Conservation (phyloP, 257 asterid genomes). For the Ilex aquifolium region DNA sequence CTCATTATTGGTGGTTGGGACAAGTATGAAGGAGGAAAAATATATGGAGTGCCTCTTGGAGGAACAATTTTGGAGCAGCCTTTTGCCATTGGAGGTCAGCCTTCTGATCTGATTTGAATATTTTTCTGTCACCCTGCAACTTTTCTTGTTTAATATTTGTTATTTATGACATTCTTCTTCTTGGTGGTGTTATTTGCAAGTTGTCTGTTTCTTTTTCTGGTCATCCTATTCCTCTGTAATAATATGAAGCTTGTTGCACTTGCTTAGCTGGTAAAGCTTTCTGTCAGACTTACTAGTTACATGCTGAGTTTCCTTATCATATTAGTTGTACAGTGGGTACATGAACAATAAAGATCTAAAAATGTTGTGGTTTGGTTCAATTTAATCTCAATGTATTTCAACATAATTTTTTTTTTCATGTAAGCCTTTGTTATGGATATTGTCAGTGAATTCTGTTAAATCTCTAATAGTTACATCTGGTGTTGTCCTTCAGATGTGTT, state of each 20-base stretch:
- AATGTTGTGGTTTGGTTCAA: too few species aligned
- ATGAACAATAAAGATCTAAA: background rate
- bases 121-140: background rate
- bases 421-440: too few species aligned
- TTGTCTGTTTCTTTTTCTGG: too few species aligned
- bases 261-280: background rate
- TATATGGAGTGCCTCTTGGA: constrained; percentile 88
- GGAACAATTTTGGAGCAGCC: constrained; percentile 91
- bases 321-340: background rate
- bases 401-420: too few species aligned
- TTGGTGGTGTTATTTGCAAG: background rate
- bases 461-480: background rate
- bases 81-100: constrained; percentile 88
- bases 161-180: background rate
- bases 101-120: background rate
- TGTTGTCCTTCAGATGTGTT: background rate
- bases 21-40: constrained; percentile 94
- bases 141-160: background rate
- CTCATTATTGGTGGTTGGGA: constrained; percentile 99
- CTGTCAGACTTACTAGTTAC: background rate
- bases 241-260: too few species aligned
- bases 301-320: background rate
- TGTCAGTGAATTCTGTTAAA: background rate
- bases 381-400: too few species aligned
- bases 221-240: too few species aligned